Evolutionary conservation across 2,329 filamentous ascomycete species (phyloP), one percentile per base, ranked within the genome.

Genomic region (Madurella mycetomatis): DNA sequence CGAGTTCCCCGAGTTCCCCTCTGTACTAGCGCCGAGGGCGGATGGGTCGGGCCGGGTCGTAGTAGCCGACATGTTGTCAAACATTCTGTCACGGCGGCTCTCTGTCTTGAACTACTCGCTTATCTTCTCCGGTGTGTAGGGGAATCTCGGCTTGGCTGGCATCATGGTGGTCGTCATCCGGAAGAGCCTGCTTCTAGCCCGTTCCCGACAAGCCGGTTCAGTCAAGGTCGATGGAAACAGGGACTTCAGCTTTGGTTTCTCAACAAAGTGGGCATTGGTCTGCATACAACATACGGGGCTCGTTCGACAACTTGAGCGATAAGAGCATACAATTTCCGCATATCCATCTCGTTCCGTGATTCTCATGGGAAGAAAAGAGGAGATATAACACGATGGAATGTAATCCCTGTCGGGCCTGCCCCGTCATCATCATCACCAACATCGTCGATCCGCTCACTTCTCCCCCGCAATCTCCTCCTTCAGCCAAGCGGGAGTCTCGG

Each of bases 61-160:
- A 5, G 86, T 96, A 5, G 90, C 89, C 17, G 92, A 97, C 71
- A 95, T 97, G 88, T 88, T 83, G 45, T 96, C 90, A 55, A 97
- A 96, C 71, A 96, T 97, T 67, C 83, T 97, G 49, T 90, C 89
- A 45, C 79, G 90, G 42, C 81, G 80, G 59, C 81, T 96, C 19
- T 86, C 92, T 34, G 81, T 95, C 46, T 78, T 76, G 62, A 92
- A 94, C 67, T 95, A 86, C 72, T 87, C 86, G 1, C 76, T 87
- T 61, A 87, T 97, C 67, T 96, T 96, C 74, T 95, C 91, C 58
- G 91, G 92, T 45, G 91, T 92, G 0, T 92, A 96, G 70, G 96
- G 96, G 82, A 96, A 97, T 72, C 80, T 96, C 11, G 92, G 92
- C 31, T 83, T 82, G 2, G 85, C 92, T 1, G 92, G 92, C 56